Base-by-base conservation (phyloP, 1,284 basidiomycete species). In the Leccinum insigne region DNA sequence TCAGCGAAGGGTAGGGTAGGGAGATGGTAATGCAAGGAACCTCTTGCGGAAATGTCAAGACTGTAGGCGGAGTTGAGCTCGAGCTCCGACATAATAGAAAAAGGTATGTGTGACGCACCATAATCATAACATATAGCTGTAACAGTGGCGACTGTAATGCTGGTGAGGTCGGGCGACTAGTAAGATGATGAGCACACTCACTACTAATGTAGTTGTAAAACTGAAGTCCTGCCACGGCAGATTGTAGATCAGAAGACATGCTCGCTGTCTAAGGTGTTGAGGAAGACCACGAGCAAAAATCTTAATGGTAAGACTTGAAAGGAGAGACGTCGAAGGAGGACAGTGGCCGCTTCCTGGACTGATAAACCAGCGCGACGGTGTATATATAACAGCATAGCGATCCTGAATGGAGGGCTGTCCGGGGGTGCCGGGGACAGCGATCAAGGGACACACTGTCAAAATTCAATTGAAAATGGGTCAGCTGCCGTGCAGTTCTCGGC, bases 41-140 rank as follows among this genome's bases (percentile, higher is more conserved):
- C 68, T 72, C 71, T 6, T 63, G 40, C 5, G 64, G 29, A 29
- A 74, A 54, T 1, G 70, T 66, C 21, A 74, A 47, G 44, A 73
- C 71, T 72, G 40, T 60, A n/a, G 14, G n/a, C 18, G 29, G 29
- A 16, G 4, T 4, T 64, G 23, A 56, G 11, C 13, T 29, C 23
- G 7, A 44, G 26, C 18, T 60, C 6, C 5, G 23, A 68, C 16
- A 26, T 4, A 8, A 5, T 10, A 26, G 26, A 35, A 2, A 42
- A n/a, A n/a, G 44, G 40, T 7, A 18, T 42, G 26, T 13, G 21
- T 4, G 13, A 61, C 73, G 65, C 58, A 74, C 71, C 16, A 47
- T 72, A 74, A 42, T 74, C 71, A 58, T 74, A 72, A 35, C 21
- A 2, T 42, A 71, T 38, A 4, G 58, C 70, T 1, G 70, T 49